Percentiles rank a stretch among this genome's conserved stretches.
Evolutionary conservation across 2,329 filamentous ascomycete species (phyloP).

Genomic region (Botrytis porri): DNA sequence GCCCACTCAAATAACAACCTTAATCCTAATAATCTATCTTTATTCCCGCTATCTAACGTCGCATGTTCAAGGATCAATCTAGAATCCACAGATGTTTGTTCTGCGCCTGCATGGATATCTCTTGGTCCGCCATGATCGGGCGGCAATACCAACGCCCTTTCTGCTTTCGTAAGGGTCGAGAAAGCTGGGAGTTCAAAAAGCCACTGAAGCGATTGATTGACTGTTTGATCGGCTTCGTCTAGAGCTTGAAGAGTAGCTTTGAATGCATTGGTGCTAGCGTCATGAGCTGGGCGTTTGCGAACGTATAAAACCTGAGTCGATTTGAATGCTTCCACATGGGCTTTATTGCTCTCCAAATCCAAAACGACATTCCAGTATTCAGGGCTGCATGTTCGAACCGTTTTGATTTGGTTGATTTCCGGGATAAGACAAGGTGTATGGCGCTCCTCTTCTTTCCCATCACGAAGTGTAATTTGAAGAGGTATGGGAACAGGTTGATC

Average conservation of each 20-base stretch:
- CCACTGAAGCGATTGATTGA: conserved; percentile 57
- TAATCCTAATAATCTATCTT: conserved; percentile 60
- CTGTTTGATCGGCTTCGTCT: conserved; percentile 53
- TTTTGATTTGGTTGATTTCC: conserved; percentile 48
- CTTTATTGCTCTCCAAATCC: conserved; percentile 57
- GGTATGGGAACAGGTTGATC: conserved; percentile 74
- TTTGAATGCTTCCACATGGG: conserved; percentile 56
- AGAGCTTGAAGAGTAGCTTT: conserved; percentile 60
- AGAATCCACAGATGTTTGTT: conserved; percentile 60
- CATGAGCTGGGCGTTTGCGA: conserved; percentile 55
- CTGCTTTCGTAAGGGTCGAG: conserved; percentile 52
- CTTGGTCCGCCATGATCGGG: conserved; percentile 42
- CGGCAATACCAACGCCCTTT: conserved; percentile 52
- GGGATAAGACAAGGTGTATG: conserved; percentile 43
- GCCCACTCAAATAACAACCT: conserved; percentile 64
- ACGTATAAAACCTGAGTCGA: conserved; percentile 62
- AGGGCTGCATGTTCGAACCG: conserved; percentile 49
- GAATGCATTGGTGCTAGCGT: conserved; percentile 57
- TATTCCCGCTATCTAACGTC: conserved; percentile 46
- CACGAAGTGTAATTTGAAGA: conserved; percentile 53
- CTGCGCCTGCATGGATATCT: conserved; percentile 48
- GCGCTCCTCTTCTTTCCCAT: conserved; percentile 27
- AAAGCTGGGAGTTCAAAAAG: conserved; percentile 58
- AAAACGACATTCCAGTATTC: conserved; percentile 68
- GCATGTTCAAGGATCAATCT: conserved; percentile 55